A percentile compares a stretch with the other conserved stretches of the same genome.
phyloP scores from a whole-genome alignment of 345 rosid genomes.

The Hirschfeldia incana region DNA sequence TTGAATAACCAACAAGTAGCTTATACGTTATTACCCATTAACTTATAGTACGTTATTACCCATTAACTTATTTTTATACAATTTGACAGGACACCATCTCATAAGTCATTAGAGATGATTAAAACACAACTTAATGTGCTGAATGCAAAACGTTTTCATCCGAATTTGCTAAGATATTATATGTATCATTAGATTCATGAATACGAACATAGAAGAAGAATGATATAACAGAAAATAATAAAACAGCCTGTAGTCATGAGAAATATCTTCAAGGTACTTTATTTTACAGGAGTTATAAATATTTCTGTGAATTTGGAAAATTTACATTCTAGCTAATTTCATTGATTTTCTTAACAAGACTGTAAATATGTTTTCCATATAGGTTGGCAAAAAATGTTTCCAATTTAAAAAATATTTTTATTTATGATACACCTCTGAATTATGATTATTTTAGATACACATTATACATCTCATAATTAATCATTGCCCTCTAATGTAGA shows the following conservation, averaged over 20 bases:
- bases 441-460: background rate
- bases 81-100: background rate
- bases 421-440: background rate
- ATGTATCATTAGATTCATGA: background rate
- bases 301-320: background rate
- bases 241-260: background rate
- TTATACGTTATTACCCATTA: background rate
- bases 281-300: background rate
- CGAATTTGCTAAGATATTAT: background rate
- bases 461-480: background rate
- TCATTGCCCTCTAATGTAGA: constrained; percentile 17
- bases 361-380: background rate
- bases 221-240: background rate
- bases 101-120: background rate
- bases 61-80: background rate
- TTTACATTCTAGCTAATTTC: background rate
- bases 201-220: background rate
- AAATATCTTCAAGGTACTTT: background rate
- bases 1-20: background rate
- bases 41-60: background rate
- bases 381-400: background rate
- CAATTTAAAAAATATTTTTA: background rate
- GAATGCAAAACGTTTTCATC: background rate
- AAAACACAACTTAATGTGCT: background rate
- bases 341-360: background rate